phyloP scores from a whole-genome alignment of 75 land plant species.

The Cunninghamia lanceolata region DNA sequence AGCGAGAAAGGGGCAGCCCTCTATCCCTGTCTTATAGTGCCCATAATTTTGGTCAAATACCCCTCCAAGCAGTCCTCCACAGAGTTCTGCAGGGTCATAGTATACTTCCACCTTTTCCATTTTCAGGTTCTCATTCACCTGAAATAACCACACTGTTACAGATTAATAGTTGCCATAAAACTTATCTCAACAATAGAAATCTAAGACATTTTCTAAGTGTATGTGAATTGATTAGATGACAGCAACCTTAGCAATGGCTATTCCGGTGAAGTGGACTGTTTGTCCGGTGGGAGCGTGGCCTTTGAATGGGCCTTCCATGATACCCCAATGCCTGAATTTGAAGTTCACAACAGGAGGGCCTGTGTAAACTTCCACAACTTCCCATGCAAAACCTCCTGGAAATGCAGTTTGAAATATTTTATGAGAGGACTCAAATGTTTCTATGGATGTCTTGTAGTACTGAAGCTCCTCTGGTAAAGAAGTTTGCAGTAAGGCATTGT shows the following conservation, averaged over 20 bases:
- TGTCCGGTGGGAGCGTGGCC: slow-evolving; percentile 77
- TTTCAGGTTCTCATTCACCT: slow-evolving; percentile 65
- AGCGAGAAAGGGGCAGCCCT: not conserved
- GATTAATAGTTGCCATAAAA: not conserved
- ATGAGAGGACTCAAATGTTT: slow-evolving; percentile 79
- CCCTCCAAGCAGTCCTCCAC: slow-evolving; percentile 49
- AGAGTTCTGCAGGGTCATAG: slow-evolving; percentile 69
- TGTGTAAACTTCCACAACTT: slow-evolving; percentile 69
- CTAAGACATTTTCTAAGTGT: not conserved
- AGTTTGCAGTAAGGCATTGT: slow-evolving; percentile 71
- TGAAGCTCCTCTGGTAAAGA: slow-evolving; percentile 56
- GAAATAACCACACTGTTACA: not conserved
- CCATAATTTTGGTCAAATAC: slow-evolving; percentile 4
- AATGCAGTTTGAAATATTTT: slow-evolving; percentile 59
- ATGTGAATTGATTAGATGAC: not conserved
- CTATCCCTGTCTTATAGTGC: not conserved
- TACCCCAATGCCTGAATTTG: slow-evolving; percentile 94
- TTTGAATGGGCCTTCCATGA: slow-evolving; percentile 75
- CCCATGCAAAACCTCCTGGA: slow-evolving; percentile 89
- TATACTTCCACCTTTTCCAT: slow-evolving; percentile 67
- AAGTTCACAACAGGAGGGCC: slow-evolving; percentile 70
- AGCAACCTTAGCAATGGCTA: slow-evolving; percentile 51
- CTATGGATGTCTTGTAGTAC: slow-evolving; percentile 57
- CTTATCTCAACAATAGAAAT: not conserved
- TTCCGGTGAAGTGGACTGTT: slow-evolving; percentile 58